phyloP scores from a whole-genome alignment of 2,329 filamentous ascomycete genomes.

The Fusarium equiseti region DNA sequence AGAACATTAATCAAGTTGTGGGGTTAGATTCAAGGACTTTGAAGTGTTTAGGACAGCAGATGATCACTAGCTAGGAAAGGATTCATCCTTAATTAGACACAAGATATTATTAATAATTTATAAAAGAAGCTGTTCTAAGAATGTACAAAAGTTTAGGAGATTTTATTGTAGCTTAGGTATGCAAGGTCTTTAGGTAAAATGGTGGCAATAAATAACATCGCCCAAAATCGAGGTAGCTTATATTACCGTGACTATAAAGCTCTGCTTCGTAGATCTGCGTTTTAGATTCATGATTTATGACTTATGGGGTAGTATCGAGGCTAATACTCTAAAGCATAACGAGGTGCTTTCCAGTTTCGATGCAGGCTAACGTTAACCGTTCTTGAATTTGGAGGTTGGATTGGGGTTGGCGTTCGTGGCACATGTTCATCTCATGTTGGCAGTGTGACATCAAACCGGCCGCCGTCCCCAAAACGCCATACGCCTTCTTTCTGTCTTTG shows the following conservation, averaged over 20 bases:
- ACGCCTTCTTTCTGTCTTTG: too few species aligned
- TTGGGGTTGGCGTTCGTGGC: not conserved
- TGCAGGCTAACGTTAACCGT: not conserved
- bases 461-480: too few species aligned
- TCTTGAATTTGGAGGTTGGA: not conserved
- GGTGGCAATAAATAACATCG: not conserved
- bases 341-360: not conserved
- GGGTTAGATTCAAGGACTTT: not conserved
- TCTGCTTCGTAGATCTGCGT: not conserved
- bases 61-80: not conserved
- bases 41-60: not conserved
- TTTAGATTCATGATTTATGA: not conserved
- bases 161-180: not conserved
- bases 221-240: not conserved
- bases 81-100: not conserved
- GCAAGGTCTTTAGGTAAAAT: not conserved
- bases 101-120: not conserved
- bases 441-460: not conserved
- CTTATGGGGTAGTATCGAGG: not conserved
- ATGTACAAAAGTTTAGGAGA: not conserved
- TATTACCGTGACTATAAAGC: not conserved
- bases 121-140: not conserved
- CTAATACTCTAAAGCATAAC: not conserved
- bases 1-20: not conserved
- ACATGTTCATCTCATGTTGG: not conserved